Conservation (phyloP, 176 grass and related monocot genomes). For the Microstegium vimineum region DNA sequence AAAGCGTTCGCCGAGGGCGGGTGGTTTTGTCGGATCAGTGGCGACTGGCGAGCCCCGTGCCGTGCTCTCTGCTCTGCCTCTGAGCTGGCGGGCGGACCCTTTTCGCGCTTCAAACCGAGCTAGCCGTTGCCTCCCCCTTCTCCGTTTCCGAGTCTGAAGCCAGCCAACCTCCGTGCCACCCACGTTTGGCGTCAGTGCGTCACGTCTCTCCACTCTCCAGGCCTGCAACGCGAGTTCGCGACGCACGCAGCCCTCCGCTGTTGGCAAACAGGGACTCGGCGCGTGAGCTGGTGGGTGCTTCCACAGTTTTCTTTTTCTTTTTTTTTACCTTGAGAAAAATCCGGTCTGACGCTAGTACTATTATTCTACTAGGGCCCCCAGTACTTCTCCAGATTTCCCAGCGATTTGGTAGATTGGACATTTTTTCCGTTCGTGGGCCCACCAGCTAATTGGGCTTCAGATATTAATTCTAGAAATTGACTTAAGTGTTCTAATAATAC, state of each 20-base stretch:
- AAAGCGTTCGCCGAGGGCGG: slow-evolving; percentile 37
- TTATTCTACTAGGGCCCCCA: no score
- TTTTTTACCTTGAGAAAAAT: neutral
- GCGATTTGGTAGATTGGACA: neutral
- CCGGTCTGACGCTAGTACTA: no score
- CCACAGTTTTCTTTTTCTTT: neutral
- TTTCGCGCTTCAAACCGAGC: slow-evolving; percentile 17
- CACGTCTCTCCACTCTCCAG: neutral
- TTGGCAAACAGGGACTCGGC: neutral
- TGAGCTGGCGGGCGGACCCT: slow-evolving; percentile 29
- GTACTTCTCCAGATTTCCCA: neutral
- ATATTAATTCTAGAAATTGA: no score
- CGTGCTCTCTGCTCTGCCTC: neutral
- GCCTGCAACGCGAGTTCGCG: neutral
- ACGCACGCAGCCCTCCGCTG: neutral
- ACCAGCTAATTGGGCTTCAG: no score
- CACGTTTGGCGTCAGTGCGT: neutral
- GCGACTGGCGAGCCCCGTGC: neutral
- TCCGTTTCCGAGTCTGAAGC: neutral
- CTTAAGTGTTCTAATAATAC: no score
- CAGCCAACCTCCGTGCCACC: neutral
- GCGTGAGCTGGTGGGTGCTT: no score
- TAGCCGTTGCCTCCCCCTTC: slow-evolving; percentile 29
- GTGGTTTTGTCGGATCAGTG: slow-evolving; percentile 38
- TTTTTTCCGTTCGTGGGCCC: neutral